Base-by-base conservation (phyloP, 1,284 basidiomycete species). In the Uromyces viciae-fabae region DNA sequence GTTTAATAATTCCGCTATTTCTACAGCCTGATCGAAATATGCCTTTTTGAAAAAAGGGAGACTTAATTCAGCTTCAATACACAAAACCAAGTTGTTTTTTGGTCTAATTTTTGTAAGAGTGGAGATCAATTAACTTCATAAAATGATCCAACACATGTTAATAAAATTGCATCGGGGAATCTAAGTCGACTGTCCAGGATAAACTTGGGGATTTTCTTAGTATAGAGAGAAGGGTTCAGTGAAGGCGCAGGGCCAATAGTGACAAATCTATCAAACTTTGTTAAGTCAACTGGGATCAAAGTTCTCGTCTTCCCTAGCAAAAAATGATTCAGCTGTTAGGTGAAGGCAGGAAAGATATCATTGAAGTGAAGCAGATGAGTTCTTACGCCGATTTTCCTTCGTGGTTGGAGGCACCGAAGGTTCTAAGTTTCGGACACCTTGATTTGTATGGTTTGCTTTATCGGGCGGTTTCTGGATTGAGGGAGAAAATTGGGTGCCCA, bases 81-180 rank as follows among this genome's bases (percentile, higher is more conserved):
- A 28, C 54, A 72, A 71, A 60, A 22, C 38, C 31, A 62, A 31
- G 1, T 64, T 60, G 28, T 40, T 38, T 17, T 49, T 28, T 1
- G 8, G n/a, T n/a, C n/a, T n/a, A n/a, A n/a, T n/a, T n/a, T n/a
- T n/a, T n/a, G n/a, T n/a, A n/a, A n/a, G n/a, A n/a, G n/a, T n/a
- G n/a, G n/a, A n/a, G 22, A 38, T 64, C 71, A 17, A 76, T 87
- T 78, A 85, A 94, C 95, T 89, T 98, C 95, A 85, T 95, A 98
- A 86, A 98, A 98, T 84, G 94, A 92, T 25, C 95, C 95, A 17
- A 97, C 94, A 79, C 94, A 90, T 3, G 94, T 97, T 7, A 98
- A 88, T 25, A 97, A 88, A 43, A 96, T 89, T 84, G 94, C 95
- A 84, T 95, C 92, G 17, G 95, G 92, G 85, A 94, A 97, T 74